Conservation (phyloP, 192 early-diverging fungal genomes). For the Chytriomyces confervae region DNA sequence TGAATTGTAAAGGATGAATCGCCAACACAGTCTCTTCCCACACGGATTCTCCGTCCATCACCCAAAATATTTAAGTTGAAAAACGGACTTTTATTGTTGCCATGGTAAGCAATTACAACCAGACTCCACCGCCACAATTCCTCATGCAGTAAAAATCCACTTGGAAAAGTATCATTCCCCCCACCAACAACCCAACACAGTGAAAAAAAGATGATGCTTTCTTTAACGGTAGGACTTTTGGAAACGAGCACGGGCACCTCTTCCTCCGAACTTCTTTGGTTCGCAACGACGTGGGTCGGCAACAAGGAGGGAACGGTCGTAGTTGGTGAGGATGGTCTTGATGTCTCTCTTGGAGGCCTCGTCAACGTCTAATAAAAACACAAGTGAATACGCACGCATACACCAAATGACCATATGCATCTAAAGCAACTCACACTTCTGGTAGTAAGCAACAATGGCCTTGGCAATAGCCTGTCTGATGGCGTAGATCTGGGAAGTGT, state of each 20-base stretch:
- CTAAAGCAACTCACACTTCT: constrained; percentile 77
- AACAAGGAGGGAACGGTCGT: constrained; percentile 98
- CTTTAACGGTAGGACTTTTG: constrained; percentile 69
- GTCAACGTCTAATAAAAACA: constrained; percentile 74
- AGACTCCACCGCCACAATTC: not conserved
- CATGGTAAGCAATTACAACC: not conserved
- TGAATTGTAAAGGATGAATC: not conserved
- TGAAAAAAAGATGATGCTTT: not conserved
- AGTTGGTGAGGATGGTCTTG: constrained; percentile 86
- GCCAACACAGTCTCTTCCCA: too few relatives aligned
- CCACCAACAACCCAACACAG: not conserved
- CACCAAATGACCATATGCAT: not conserved
- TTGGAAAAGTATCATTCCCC: not conserved
- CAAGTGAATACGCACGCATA: not conserved
- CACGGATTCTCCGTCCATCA: not conserved
- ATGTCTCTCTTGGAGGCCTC: constrained; percentile 99
- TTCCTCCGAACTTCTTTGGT: constrained; percentile 99
- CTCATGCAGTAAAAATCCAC: not conserved
- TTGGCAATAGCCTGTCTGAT: constrained; percentile 99
- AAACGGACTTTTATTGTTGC: not conserved
- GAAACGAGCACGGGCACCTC: constrained; percentile 96
- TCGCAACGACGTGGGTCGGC: constrained; percentile 99
- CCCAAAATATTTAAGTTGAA: not conserved
- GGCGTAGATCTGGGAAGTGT: constrained; percentile 95
- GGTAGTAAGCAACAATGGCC: constrained; percentile 98